A percentile compares a stretch with the other conserved stretches of the same genome.
Evolutionary conservation across 768 basidiomycete genomes (phyloP).

Genomic region (Fibroporia radiculosa): DNA sequence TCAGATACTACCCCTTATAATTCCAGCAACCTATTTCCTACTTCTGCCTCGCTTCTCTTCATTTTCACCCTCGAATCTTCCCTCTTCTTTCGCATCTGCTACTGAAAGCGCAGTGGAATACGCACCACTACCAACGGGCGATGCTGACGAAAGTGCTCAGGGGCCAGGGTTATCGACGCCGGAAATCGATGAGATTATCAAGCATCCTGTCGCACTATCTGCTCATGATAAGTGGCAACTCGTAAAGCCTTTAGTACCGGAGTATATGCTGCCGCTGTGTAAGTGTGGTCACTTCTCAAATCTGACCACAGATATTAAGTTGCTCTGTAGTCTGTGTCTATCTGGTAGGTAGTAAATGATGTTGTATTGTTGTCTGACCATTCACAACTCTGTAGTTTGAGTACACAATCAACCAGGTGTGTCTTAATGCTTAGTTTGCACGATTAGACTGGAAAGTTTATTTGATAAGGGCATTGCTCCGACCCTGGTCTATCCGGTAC

Average conservation of each 20-base stretch:
- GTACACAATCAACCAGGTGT: conserved; percentile 84
- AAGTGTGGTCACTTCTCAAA: conserved; percentile 24
- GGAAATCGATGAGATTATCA: conserved; percentile 12
- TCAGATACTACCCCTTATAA: conserved; percentile 76
- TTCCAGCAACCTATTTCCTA: conserved; percentile 70
- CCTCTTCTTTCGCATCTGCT: conserved; percentile 4
- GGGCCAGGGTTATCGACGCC: conserved; percentile 10
- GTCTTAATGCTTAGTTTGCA: too few relatives aligned
- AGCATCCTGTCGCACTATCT: conserved; percentile 45
- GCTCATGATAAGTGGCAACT: conserved; percentile 72
- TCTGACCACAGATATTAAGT: neutral
- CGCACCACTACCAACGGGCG: conserved; percentile 27
- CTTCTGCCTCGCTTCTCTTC: conserved; percentile 58
- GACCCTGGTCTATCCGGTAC: conserved; percentile 83
- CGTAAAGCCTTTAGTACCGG: conserved; percentile 67
- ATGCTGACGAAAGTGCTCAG: conserved; percentile 13
- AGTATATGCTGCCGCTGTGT: conserved; percentile 94
- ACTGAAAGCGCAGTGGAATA: conserved; percentile 19
- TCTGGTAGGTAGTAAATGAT: conserved; percentile 33
- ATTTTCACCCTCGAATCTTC: conserved; percentile 25
- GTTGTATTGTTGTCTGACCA: conserved; percentile 30
- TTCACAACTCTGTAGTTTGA: conserved; percentile 52
- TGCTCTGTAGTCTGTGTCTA: conserved; percentile 46
- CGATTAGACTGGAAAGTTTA: too few relatives aligned
- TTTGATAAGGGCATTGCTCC: conserved; percentile 89